Percentiles rank a stretch among this genome's conserved stretches.
Evolutionary conservation across 352 stramenopile genomes (phyloP).

Genomic region (Phytopythium ostracodes): DNA sequence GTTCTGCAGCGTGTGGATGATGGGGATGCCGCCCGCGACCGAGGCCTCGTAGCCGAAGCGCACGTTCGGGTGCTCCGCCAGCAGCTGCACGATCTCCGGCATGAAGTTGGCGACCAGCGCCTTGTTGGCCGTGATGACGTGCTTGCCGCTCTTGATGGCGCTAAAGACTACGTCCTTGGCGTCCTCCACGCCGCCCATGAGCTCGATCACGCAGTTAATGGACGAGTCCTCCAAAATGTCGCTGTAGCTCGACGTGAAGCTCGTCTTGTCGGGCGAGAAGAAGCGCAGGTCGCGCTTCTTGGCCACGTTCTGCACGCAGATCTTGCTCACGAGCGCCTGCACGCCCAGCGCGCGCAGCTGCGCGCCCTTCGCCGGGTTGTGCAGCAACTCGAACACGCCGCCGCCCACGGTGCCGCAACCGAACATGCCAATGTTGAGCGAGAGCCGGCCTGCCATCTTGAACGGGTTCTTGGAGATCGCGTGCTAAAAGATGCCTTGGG

Average conservation of each 20-base stretch:
- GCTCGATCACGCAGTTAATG: conserved; percentile 96
- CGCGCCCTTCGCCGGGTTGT: conserved; percentile 48
- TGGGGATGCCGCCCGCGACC: conserved; percentile 95
- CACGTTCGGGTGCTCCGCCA: conserved; percentile 72
- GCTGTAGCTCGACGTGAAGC: conserved; percentile 63
- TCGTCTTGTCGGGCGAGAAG: conserved; percentile 38
- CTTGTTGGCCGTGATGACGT: conserved; percentile 98
- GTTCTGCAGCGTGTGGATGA: conserved; percentile 94
- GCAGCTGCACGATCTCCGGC: conserved; percentile 85
- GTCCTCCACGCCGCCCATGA: conserved; percentile 94
- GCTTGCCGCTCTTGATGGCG: conserved; percentile 88
- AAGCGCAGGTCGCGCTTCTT: conserved; percentile 71
- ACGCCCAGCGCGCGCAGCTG: conserved; percentile 61
- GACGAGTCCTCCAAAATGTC: conserved; percentile 89
- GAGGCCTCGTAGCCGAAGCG: conserved; percentile 94
- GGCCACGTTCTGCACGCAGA: conserved; percentile 78
- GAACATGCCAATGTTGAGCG: conserved; percentile 84
- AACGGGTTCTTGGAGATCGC: not conserved
- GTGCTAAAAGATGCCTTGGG: not conserved
- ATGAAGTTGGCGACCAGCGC: conserved; percentile 93
- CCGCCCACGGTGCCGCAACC: conserved; percentile 86
- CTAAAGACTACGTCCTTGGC: conserved; percentile 93
- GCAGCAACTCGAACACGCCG: conserved; percentile 85
- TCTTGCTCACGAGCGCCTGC: conserved; percentile 78
- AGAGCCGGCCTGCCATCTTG: conserved; percentile 5